Conservation (phyloP, 768 basidiomycete genomes). For the Leccinum broughii region DNA sequence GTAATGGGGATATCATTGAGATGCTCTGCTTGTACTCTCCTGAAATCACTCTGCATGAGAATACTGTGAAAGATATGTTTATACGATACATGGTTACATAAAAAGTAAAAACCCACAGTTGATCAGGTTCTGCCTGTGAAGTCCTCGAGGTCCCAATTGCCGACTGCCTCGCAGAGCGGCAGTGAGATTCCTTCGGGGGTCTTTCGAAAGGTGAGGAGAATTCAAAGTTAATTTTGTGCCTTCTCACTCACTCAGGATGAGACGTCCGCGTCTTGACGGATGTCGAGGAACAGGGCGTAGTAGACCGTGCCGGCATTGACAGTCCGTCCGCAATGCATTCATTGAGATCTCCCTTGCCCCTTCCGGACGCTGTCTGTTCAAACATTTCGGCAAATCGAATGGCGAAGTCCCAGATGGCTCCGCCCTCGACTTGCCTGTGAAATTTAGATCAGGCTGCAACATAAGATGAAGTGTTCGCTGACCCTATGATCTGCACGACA, state of each 20-base stretch:
- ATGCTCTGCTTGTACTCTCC: conserved; percentile 75
- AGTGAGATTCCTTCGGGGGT: conserved; percentile 12
- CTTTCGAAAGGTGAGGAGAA: no score
- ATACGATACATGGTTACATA: conserved; percentile 5
- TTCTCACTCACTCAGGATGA: conserved; percentile 7
- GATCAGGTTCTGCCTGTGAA: conserved; percentile 50
- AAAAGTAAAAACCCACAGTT: conserved; percentile 47
- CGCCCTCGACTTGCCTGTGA: conserved; percentile 15
- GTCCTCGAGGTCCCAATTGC: conserved; percentile 17
- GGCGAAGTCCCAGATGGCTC: conserved; percentile 17
- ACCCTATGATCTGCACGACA: conserved; percentile 15
- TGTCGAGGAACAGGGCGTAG: conserved; percentile 19
- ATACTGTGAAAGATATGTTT: conserved; percentile 46
- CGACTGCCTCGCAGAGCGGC: conserved; percentile 40
- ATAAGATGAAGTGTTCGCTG: conserved; percentile 3
- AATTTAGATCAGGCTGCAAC: not conserved
- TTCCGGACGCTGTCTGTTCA: conserved; percentile 7
- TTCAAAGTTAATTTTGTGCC: no score
- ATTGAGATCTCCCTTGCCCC: not conserved
- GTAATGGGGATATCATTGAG: conserved; percentile 93
- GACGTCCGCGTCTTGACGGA: conserved; percentile 16
- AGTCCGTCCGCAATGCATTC: not conserved
- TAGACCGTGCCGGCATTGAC: conserved; percentile 8
- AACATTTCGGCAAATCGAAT: conserved; percentile 13
- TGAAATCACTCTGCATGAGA: conserved; percentile 73